Base-by-base conservation (phyloP, 169 alveolate species). In the Plasmodium vivax region DNA sequence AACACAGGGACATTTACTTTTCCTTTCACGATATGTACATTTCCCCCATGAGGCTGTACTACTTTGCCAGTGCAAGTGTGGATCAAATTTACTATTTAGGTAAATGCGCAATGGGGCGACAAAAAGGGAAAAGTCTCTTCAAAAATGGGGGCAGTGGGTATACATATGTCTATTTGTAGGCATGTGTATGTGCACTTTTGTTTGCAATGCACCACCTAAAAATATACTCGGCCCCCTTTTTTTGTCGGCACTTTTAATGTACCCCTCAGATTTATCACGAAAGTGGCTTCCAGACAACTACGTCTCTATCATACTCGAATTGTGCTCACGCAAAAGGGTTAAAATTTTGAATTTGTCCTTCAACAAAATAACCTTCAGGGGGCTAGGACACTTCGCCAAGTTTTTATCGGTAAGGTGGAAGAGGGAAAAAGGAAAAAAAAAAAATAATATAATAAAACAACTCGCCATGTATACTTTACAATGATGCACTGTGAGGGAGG, bases 201-300 rank as follows among this genome's bases (percentile, higher is more conserved):
- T n/a, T 41, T 19, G 41, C 8, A 34, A 6, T 83, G 72, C 58
- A 83, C 72, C 32, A 9, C 62, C 38, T 62, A 36, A 32, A 30
- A 43, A n/a, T 30, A 9, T 10, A 1, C 38, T 54, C 23, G 27
- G 27, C 54, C 71, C 5, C 38, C 12, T 43, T 36, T 12, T 83
- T 34, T 34, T 83, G 91, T 43, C 43, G 54, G 34, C 71, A 43
- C 32, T 12, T 41, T 45, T 84, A 43, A 84, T 30, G 68, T 84
- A 41, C 32, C 8, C 30, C 3, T 6, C 68, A 88, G 95, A 91
- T 72, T 68, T 91, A 38, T 91, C 95, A 81, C 82, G 95, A 71
- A 91, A 81, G 56, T 91, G 95, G 95, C 58, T 91, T n/a, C 41
- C 95, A 81, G 95, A 91, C 83, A 91, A 91, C 58, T 91, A 91